A percentile compares a stretch with the other conserved stretches of the same genome.
Conservation (phyloP, 371 early-diverging fungal genomes). For the Apophysomyces elegans region DNA sequence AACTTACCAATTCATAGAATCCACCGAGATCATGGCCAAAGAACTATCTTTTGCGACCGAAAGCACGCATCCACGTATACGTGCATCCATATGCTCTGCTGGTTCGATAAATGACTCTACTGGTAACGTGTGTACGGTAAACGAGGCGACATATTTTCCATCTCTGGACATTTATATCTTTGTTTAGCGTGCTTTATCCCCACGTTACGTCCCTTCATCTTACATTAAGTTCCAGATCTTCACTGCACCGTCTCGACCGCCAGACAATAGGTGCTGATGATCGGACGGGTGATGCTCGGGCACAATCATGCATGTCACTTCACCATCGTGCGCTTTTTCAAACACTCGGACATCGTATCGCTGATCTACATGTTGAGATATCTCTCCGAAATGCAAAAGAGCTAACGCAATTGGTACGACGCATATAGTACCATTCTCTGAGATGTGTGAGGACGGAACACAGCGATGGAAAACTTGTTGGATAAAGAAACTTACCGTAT, state of each 20-base stretch:
- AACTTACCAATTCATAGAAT: conserved; percentile 72
- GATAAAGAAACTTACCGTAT: conserved; percentile 40
- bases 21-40: conserved; percentile 72
- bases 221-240: conserved; percentile 82
- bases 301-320: conserved; percentile 61
- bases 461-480: too few species aligned
- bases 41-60: conserved; percentile 76
- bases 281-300: conserved; percentile 52
- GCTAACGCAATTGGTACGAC: conserved; percentile 54
- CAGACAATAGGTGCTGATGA: conserved; percentile 61
- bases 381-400: conserved; percentile 36
- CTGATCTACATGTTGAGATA: conserved; percentile 29
- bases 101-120: conserved; percentile 67
- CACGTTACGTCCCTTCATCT: not conserved
- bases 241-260: conserved; percentile 73
- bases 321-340: conserved; percentile 55
- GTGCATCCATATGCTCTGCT: conserved; percentile 60
- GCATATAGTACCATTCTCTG: conserved; percentile 61
- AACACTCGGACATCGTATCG: conserved; percentile 31
- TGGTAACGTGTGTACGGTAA: conserved; percentile 63
- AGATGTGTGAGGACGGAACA: too few species aligned
- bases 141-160: conserved; percentile 67
- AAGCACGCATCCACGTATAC: conserved; percentile 64
- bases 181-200: not conserved
- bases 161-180: conserved; percentile 37